phyloP scores from a whole-genome alignment of 2,329 filamentous ascomycete species.

The Lasiodiplodia hormozganensis region DNA sequence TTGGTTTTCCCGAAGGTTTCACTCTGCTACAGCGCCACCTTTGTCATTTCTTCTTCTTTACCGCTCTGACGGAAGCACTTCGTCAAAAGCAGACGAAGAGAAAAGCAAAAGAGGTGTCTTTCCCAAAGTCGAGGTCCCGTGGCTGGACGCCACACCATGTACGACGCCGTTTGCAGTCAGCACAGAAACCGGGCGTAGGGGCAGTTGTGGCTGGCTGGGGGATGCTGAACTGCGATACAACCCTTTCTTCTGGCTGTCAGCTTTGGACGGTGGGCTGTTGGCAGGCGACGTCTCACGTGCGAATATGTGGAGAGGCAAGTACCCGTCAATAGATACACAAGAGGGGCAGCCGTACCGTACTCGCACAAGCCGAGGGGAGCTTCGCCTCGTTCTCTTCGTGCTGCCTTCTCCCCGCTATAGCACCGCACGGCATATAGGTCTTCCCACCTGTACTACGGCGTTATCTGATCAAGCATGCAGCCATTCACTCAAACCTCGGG shows the following conservation, averaged over 20 bases:
- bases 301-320: neutral
- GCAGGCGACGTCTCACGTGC: neutral
- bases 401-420: neutral
- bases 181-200: neutral
- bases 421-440: neutral
- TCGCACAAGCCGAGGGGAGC: neutral
- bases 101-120: neutral
- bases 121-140: neutral
- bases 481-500: neutral
- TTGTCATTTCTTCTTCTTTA: constrained; percentile 1
- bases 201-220: neutral
- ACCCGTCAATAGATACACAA: constrained; percentile 13
- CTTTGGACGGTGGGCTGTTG: neutral
- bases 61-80: neutral
- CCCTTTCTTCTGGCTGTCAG: neutral
- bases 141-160: constrained; percentile 10
- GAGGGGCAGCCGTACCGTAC: neutral
- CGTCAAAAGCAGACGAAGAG: neutral
- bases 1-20: neutral
- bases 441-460: neutral
- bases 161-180: constrained; percentile 13
- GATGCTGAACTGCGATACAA: neutral
- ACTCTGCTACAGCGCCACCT: neutral
- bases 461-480: neutral
- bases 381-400: neutral